A percentile compares a stretch with the other conserved stretches of the same genome.
phyloP scores from a whole-genome alignment of 352 stramenopile genomes.

The Phytophthora rubi region DNA sequence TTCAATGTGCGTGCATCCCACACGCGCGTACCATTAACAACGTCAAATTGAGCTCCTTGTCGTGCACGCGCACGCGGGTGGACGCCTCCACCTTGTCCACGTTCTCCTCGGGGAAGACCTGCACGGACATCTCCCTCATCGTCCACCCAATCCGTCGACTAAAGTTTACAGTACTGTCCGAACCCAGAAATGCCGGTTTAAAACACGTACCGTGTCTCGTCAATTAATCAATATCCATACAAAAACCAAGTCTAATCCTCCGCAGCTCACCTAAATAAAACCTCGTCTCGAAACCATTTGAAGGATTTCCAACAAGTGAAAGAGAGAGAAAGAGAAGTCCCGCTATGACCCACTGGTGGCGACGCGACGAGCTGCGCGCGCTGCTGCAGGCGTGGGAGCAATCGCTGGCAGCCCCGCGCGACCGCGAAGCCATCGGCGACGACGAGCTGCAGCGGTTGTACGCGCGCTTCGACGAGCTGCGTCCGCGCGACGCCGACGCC shows the following conservation, averaged over 20 bases:
- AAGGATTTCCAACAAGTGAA: no score
- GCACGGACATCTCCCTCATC: slow-evolving; percentile 25
- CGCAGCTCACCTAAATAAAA: no score
- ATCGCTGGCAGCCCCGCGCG: slow-evolving; percentile 26
- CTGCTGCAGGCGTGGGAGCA: slow-evolving; percentile 46
- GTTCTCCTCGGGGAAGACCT: slow-evolving; percentile 64
- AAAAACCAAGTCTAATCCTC: not conserved
- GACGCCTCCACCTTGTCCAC: slow-evolving; percentile 64
- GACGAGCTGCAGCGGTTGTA: slow-evolving; percentile 27
- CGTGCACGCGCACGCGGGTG: slow-evolving; percentile 61
- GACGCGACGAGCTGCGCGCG: slow-evolving; percentile 36
- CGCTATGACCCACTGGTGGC: slow-evolving; percentile 36
- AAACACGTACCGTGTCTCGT: slow-evolving; percentile 5
- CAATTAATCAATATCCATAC: slow-evolving; percentile 18
- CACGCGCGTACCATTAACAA: slow-evolving; percentile 59
- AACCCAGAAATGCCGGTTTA: not conserved
- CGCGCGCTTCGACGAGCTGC: slow-evolving; percentile 28
- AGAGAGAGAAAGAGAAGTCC: slow-evolving; percentile 1
- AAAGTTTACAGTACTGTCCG: not conserved
- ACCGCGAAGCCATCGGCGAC: slow-evolving; percentile 33
- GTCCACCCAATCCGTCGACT: slow-evolving; percentile 14
- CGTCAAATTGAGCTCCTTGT: slow-evolving; percentile 61
- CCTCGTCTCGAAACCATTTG: no score
- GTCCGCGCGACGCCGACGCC: slow-evolving; percentile 19
- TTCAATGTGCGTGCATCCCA: no score